Evolutionary conservation across 345 rosid species (phyloP).

Genomic region (Chamaenerion angustifolium): DNA sequence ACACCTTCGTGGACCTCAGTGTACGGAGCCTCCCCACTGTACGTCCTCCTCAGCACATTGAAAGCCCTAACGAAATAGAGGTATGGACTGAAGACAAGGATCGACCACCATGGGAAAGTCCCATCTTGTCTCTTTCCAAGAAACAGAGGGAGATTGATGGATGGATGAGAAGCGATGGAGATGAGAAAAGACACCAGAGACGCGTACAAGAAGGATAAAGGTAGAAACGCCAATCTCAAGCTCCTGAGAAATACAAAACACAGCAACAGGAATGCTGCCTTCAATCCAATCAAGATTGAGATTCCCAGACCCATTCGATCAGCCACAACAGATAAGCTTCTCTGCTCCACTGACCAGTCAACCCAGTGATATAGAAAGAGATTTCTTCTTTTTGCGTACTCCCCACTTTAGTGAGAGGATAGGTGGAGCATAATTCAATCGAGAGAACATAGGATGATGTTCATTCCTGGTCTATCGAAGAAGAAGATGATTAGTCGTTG

Average conservation of each 20-base stretch:
- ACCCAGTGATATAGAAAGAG: too few species aligned
- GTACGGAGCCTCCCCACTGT: conserved; percentile 43
- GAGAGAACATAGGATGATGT: too few species aligned
- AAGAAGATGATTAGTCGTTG: too few species aligned
- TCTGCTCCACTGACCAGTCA: too few species aligned
- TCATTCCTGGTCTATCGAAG: too few species aligned
- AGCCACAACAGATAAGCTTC: too few species aligned
- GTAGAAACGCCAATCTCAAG: conserved; percentile 17
- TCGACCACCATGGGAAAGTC: conserved; percentile 43
- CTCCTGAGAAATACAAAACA: conserved; percentile 15
- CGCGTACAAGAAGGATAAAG: conserved; percentile 40
- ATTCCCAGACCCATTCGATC: conserved; percentile 56
- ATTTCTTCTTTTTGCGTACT: too few species aligned
- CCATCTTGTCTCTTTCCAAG: conserved; percentile 54
- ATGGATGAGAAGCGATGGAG: conserved; percentile 32
- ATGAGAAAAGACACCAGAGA: conserved; percentile 24
- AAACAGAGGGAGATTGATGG: conserved; percentile 34
- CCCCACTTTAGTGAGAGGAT: too few species aligned
- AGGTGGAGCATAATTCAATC: too few species aligned
- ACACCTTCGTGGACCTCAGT: conserved; percentile 38
- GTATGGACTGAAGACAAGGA: conserved; percentile 44
- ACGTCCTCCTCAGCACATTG: conserved; percentile 24
- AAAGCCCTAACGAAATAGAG: conserved; percentile 33
- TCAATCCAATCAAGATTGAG: conserved; percentile 24
- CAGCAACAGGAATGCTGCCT: conserved; percentile 22